These are phyloP conservation scores for Salix caprea DNA, from an alignment of 345 rosid genomes.

Conservation along the genomic window DNA sequence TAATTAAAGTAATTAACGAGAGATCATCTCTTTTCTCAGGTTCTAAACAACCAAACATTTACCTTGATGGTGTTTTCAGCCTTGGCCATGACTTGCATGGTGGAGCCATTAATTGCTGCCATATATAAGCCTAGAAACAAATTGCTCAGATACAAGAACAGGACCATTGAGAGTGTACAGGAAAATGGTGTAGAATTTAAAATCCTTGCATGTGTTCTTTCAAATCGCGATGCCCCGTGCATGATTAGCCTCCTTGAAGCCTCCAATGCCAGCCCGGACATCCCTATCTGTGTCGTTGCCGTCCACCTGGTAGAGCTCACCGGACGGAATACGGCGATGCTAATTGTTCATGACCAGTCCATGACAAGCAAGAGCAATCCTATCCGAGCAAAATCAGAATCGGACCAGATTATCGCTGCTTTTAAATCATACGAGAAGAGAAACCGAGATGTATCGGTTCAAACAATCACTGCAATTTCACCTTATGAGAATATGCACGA, in stretches of 20 bases:
- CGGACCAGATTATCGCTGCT: slow-evolving; percentile 1
- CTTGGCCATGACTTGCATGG: slow-evolving; percentile 39
- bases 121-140: slow-evolving; percentile 23
- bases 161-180: slow-evolving; percentile 31
- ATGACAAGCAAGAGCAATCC: background rate
- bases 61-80: slow-evolving; percentile 31
- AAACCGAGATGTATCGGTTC: background rate
- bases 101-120: slow-evolving; percentile 32
- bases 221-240: slow-evolving; percentile 31
- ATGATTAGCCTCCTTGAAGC: slow-evolving; percentile 40
- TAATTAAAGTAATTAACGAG: too few species aligned
- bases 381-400: background rate
- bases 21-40: slow-evolving; percentile 17
- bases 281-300: slow-evolving; percentile 35
- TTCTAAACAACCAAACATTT: slow-evolving; percentile 36
- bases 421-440: background rate
- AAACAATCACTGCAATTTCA: slow-evolving; percentile 1
- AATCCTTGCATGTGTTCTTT: slow-evolving; percentile 41
- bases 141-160: slow-evolving; percentile 21
- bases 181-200: slow-evolving; percentile 28
- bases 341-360: slow-evolving; percentile 36
- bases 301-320: slow-evolving; percentile 54
- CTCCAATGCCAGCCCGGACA: slow-evolving; percentile 33
- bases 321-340: slow-evolving; percentile 37
- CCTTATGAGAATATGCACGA: slow-evolving; percentile 11